phyloP scores from a whole-genome alignment of 805 yeast species.

The Candida morakotiae region DNA sequence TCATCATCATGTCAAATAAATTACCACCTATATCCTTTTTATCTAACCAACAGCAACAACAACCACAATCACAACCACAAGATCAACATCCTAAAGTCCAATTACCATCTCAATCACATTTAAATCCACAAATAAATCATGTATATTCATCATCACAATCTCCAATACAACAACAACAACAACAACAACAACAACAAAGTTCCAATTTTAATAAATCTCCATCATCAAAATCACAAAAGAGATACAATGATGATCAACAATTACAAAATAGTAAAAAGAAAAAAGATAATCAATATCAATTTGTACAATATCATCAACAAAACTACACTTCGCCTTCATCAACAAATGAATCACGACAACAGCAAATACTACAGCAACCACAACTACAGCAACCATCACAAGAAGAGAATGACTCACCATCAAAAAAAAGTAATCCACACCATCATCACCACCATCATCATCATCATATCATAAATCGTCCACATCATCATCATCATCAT shows the following conservation, averaged over 20 bases:
- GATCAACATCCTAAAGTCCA: not conserved
- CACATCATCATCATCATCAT: not conserved
- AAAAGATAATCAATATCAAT: not conserved
- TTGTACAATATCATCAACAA: constrained; percentile 2
- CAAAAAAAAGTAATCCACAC: not conserved
- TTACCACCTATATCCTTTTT: constrained; percentile 75
- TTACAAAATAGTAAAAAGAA: not conserved
- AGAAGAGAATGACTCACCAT: not conserved
- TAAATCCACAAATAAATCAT: not conserved
- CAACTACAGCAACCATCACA: not conserved
- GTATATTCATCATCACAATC: not conserved
- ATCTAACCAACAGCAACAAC: constrained; percentile 9
- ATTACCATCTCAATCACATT: not conserved
- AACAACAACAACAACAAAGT: not conserved
- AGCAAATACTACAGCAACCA: not conserved
- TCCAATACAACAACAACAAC: not conserved
- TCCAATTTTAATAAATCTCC: too few species aligned
- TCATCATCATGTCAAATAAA: constrained; percentile 36
- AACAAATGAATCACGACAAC: not conserved
- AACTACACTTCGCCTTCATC: not conserved
- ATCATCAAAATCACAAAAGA: not conserved
- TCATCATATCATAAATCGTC: not conserved
- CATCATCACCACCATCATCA: constrained; percentile 6
- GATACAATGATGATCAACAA: not conserved
- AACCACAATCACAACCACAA: not conserved